Evolutionary conservation across 371 early-diverging fungal genomes (phyloP).

Genomic region (Syncephalastrum monosporum): DNA sequence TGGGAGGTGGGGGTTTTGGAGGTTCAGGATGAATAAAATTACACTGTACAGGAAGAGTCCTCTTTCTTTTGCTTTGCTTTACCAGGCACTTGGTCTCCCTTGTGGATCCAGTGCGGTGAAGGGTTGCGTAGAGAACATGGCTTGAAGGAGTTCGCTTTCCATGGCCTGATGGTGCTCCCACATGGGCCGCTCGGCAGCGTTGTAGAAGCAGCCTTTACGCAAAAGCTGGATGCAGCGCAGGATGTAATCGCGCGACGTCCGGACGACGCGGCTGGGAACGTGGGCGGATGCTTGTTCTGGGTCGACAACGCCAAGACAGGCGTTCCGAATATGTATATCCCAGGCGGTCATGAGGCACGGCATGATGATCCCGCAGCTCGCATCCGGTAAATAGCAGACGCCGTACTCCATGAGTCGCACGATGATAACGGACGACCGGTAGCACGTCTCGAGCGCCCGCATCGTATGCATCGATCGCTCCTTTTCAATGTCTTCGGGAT

Average conservation of each 20-base stretch:
- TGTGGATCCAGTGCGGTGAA: constrained; percentile 10
- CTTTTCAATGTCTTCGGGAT: background rate
- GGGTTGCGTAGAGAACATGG: constrained; percentile 10
- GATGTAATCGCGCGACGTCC: constrained; percentile 27
- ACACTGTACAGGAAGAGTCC: no score
- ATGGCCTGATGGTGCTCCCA: constrained; percentile 39
- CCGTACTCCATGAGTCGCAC: constrained; percentile 36
- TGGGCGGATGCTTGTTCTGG: constrained; percentile 17
- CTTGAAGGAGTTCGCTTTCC: constrained; percentile 19
- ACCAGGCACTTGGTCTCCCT: constrained; percentile 5
- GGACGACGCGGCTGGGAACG: constrained; percentile 19
- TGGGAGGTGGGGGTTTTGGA: no score
- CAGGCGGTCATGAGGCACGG: constrained; percentile 32
- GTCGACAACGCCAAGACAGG: constrained; percentile 27
- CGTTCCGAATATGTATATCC: constrained; percentile 36
- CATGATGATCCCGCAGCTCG: constrained; percentile 22
- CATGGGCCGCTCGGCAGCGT: constrained; percentile 28
- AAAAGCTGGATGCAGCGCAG: constrained; percentile 31
- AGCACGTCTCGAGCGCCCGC: constrained; percentile 31
- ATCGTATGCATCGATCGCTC: constrained; percentile 17
- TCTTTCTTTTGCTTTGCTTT: background rate
- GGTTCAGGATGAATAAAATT: no score
- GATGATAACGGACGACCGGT: constrained; percentile 22
- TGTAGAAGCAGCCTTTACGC: constrained; percentile 33
- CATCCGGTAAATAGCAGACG: constrained; percentile 11